Evolutionary conservation across 805 yeast species (phyloP).

Genomic region (Ogataea kodamae): DNA sequence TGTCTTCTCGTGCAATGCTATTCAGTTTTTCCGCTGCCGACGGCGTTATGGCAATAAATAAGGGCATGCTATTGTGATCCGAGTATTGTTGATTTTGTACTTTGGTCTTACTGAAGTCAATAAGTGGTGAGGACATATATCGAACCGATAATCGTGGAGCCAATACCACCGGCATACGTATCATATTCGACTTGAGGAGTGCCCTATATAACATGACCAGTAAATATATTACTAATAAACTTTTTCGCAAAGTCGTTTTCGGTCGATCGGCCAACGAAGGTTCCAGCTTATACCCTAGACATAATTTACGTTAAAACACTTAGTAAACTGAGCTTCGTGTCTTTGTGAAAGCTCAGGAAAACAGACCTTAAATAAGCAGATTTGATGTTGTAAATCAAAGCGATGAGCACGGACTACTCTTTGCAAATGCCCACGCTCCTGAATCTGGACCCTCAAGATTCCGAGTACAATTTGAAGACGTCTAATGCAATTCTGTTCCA

Average conservation of each 20-base stretch:
- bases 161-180: not conserved
- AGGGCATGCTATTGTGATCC: constrained; percentile 34
- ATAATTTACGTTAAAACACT: no score
- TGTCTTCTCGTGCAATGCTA: constrained; percentile 48
- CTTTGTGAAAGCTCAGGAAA: no score
- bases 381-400: no score
- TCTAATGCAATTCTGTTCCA: constrained; percentile 20
- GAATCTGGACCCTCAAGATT: constrained; percentile 5
- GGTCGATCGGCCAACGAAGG: constrained; percentile 14
- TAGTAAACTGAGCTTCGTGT: no score
- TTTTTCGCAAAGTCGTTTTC: no score
- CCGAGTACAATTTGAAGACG: constrained; percentile 4
- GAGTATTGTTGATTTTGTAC: constrained; percentile 33
- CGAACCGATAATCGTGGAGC: not conserved
- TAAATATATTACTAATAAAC: constrained; percentile 1
- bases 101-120: constrained; percentile 32
- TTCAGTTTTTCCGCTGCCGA: constrained; percentile 52
- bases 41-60: constrained; percentile 45
- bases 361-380: no score
- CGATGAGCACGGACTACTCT: no score
- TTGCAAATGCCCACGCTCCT: no score
- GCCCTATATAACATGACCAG: constrained; percentile 6
- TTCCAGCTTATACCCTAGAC: no score
- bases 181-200: not conserved
- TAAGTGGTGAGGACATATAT: constrained; percentile 15